These are phyloP conservation scores for Pisolithus albus DNA, from an alignment of 768 basidiomycete genomes.

Conservation along the genomic window DNA sequence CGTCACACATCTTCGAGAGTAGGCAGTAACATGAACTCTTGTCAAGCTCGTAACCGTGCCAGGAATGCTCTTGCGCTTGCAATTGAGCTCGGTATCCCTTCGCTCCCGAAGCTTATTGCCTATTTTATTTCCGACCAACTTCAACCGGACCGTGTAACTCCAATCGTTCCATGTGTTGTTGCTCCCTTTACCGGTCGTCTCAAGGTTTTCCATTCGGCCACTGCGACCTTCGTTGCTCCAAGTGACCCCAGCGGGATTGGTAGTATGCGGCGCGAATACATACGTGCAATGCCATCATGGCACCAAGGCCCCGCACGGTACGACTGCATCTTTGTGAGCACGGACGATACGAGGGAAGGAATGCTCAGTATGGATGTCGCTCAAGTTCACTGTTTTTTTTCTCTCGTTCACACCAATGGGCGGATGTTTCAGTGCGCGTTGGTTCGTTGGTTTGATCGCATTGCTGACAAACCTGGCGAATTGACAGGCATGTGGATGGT, in stretches of 20 bases:
- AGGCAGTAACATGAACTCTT: not conserved
- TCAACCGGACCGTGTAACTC: too few species aligned
- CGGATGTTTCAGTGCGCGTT: conserved; percentile 7
- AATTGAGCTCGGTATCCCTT: not conserved
- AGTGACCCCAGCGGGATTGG: conserved; percentile 2
- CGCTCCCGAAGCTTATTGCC: not conserved
- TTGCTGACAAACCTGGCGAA: conserved; percentile 9
- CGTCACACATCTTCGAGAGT: not conserved
- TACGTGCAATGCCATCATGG: conserved; percentile 26
- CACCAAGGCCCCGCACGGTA: conserved; percentile 14
- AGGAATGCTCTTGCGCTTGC: not conserved
- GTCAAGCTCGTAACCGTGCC: too few species aligned
- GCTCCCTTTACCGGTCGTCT: not conserved
- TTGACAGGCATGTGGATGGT: conserved; percentile 20
- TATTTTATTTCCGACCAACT: not conserved
- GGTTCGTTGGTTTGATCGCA: conserved; percentile 13
- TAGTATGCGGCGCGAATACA: conserved; percentile 25
- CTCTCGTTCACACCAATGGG: conserved; percentile 4
- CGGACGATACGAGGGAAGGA: conserved; percentile 11
- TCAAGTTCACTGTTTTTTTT: conserved; percentile 18
- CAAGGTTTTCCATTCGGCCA: not conserved
- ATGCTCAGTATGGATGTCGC: conserved; percentile 23
- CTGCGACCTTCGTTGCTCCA: not conserved
- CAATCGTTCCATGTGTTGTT: not conserved
- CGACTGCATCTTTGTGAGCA: conserved; percentile 26